These are phyloP conservation scores for Wickerhamomyces ciferrii DNA, from an alignment of 805 yeast species.

Conservation along the genomic window DNA sequence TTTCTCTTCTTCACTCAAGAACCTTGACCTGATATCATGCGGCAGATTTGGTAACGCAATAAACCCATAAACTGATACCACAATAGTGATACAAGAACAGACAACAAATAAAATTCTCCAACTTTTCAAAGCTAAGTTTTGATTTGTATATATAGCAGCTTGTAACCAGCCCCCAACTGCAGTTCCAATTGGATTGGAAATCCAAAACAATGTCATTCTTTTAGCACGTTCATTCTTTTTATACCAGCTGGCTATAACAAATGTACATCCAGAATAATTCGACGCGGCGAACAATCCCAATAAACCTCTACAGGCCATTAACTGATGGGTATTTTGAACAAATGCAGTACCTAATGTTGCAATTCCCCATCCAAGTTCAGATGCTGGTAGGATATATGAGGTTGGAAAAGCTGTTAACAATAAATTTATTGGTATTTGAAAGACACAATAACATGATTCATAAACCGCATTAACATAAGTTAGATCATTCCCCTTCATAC, in stretches of 20 bases:
- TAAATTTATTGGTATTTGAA: no score
- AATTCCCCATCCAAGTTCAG: constrained; percentile 32
- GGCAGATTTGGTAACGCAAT: no score
- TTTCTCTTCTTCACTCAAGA: no score
- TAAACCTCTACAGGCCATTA: constrained; percentile 37
- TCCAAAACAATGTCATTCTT: constrained; percentile 35
- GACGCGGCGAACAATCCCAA: constrained; percentile 29
- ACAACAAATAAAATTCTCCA: constrained; percentile 42
- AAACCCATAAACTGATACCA: constrained; percentile 33
- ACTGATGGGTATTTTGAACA: constrained; percentile 22
- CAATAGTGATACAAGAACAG: constrained; percentile 36
- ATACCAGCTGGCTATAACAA: constrained; percentile 36
- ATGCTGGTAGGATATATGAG: constrained; percentile 28
- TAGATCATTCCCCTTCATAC: constrained; percentile 37
- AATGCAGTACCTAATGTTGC: constrained; percentile 30
- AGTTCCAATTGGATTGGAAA: constrained; percentile 32
- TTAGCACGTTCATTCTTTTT: constrained; percentile 36
- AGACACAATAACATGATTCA: no score
- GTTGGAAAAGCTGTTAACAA: no score
- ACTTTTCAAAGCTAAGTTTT: constrained; percentile 39
- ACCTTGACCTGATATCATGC: no score
- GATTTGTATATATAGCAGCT: constrained; percentile 33
- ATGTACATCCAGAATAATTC: no score
- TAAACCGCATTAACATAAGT: constrained; percentile 33
- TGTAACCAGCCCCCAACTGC: constrained; percentile 41